A percentile compares a stretch with the other conserved stretches of the same genome.
Evolutionary conservation across 2,329 filamentous ascomycete species (phyloP).

Genomic region (Eurotiales sp.): DNA sequence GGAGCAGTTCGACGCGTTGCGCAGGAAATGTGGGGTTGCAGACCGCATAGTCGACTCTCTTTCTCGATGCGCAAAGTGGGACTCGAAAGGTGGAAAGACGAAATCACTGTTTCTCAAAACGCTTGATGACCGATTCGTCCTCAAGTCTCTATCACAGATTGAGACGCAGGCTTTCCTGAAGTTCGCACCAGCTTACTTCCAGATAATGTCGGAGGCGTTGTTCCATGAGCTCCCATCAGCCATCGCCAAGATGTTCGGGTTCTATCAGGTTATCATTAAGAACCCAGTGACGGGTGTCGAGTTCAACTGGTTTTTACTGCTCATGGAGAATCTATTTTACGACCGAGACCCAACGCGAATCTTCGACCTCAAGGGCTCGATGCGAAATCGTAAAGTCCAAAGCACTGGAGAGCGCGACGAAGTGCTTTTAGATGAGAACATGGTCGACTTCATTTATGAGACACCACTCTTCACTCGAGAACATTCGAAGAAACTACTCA

Average conservation of each 20-base stretch:
- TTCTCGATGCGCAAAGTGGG: constrained; percentile 94
- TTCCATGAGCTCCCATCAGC: constrained; percentile 95
- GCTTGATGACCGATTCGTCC: constrained; percentile 85
- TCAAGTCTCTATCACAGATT: constrained; percentile 85
- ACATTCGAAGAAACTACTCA: constrained; percentile 89
- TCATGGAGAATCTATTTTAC: constrained; percentile 99
- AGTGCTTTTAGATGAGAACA: constrained; percentile 94
- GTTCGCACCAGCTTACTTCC: constrained; percentile 95
- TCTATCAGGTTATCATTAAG: constrained; percentile 96
- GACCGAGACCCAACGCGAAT: constrained; percentile 85
- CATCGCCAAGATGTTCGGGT: constrained; percentile 98
- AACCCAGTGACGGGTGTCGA: constrained; percentile 88
- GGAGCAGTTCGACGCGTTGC: constrained; percentile 92
- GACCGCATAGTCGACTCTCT: constrained; percentile 94
- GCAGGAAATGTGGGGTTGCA: constrained; percentile 85
- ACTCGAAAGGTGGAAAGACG: constrained; percentile 95
- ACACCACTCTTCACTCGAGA: constrained; percentile 92
- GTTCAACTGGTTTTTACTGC: constrained; percentile 86
- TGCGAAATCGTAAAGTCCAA: constrained; percentile 97
- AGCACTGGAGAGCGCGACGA: constrained; percentile 94
- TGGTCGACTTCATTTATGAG: constrained; percentile 99
- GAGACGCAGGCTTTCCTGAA: constrained; percentile 92
- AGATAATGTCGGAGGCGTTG: constrained; percentile 91
- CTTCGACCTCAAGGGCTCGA: constrained; percentile 95
- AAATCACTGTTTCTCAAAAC: constrained; percentile 98